Evolutionary conservation across 176 grass and related monocot genomes (phyloP), one percentile per base, ranked within the genome.

Genomic region (Luzula sylvatica): DNA sequence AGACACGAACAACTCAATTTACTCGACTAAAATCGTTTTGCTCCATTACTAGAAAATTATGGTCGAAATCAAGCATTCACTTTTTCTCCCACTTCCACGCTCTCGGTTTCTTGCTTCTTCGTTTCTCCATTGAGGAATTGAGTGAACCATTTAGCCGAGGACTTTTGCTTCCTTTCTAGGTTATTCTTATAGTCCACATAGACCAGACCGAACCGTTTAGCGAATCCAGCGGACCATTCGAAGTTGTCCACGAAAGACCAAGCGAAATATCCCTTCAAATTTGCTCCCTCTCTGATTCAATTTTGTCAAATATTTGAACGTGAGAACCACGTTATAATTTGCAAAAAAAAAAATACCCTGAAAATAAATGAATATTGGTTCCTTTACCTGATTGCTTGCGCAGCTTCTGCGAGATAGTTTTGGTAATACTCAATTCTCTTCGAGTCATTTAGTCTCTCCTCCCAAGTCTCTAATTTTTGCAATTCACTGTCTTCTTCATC

Each of bases 401-500:
- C 67, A 48, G 86, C 77, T 17, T 73, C 56, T 50, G 71, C 55
- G 20, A 89, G 3, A 27, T 89, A 96, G 51, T 71, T 81, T 68
- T 86, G 84, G 59, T 76, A 89, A 67, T 86, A 96, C 65, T 65
- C 58, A 8, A 96, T 51, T 67, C 90, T 86, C 46, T 54, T 86
- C 23, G 66, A 66, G 58, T 96, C 90, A 65, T 89, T 85, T 64
- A 96, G 65, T 5, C 60, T 35, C 46, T 96, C 77, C 7, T 45
- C 21, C 13, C 41, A 45, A n/a, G n/a, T n/a, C 44, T 75, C 72
- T 46, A 79, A 61, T 1, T 43, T 55, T 55, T 71, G 73, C 21
- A 78, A 74, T 52, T 72, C 77, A 51, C 56, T 46, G 6, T 96
- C 84, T 78, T 96, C 90, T 24, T 96, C 77, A 79, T 96, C 90